Conservation (phyloP, 1,139 yeast genomes). For the Sugiyamaella xylanicola region DNA sequence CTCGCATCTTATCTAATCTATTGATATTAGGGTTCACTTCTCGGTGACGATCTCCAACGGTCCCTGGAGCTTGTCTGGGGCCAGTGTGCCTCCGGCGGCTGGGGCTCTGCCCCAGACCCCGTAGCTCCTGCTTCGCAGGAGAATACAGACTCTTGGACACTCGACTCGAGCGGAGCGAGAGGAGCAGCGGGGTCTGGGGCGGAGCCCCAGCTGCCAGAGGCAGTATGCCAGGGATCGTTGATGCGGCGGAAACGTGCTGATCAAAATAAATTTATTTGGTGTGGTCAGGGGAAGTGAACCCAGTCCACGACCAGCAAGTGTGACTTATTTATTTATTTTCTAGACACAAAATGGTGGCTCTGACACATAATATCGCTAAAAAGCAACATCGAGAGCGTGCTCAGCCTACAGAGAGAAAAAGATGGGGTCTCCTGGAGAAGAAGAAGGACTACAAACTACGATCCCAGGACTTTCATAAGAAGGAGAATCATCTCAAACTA, state of each 20-base stretch:
- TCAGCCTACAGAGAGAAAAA: constrained; percentile 72
- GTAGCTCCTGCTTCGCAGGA: neutral
- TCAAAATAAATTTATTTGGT: constrained; percentile 9
- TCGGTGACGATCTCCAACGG: neutral
- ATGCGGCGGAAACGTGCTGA: neutral
- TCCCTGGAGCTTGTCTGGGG: neutral
- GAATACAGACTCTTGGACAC: neutral
- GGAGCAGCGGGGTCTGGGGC: neutral
- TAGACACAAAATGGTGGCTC: constrained; percentile 51
- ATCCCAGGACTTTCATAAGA: constrained; percentile 85
- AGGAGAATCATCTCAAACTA: constrained; percentile 79
- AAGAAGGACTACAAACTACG: constrained; percentile 91
- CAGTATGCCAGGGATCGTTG: neutral
- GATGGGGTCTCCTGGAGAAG: constrained; percentile 85
- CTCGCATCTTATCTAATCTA: constrained; percentile 3
- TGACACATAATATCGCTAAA: constrained; percentile 88
- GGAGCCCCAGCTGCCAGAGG: neutral
- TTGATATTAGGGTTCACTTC: constrained; percentile 5
- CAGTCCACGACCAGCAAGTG: too few relatives aligned
- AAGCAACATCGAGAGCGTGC: constrained; percentile 95
- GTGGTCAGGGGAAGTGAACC: neutral
- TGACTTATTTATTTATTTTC: neutral
- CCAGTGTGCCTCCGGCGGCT: neutral
- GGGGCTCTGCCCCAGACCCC: constrained; percentile 3
- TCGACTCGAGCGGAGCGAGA: neutral